Base-by-base conservation (phyloP, 192 early-diverging fungal genomes). In the Mortierella alpina region DNA sequence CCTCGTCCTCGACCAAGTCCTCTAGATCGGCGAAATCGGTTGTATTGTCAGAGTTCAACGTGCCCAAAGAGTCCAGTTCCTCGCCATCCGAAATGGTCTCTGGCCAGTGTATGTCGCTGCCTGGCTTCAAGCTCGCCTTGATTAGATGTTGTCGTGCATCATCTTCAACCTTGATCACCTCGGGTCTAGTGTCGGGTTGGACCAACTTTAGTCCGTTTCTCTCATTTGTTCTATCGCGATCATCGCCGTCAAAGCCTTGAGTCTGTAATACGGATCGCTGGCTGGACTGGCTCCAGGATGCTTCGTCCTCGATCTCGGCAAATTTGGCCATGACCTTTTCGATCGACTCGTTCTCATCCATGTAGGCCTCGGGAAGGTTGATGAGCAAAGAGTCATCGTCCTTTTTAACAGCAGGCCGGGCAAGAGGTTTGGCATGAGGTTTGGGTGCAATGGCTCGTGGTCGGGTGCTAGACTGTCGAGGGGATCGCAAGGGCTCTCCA, bases 341-440 rank as follows among this genome's bases (percentile, higher is more conserved):
- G 45, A 85, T 77, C 7, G 69, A 73, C 75, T 89, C 82, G 10
- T 87, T 82, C 48, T 90, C 89, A 40, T 83, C 66, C 13, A 86
- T 78, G 71, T 88, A 89, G 15, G 80, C 78, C 22, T 73, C 70
- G 39, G 73, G 65, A 60, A 82, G 68, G 14, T 85, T 68, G 58
- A 86, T 47, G 1, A 84, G 42, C 13, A 48, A 66, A 23, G 57
- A 59, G 46, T 49, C 56, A 6, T 72, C 63, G 1, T 72, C 51
- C 6, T 42, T n/a, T 9, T 58, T 59, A 47, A 47, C 4, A 14
- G 42, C 46, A 14, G 17, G 11, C 15, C 46, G 41, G 11, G 66
- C 31, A 31, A 31, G 31, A 31, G 31, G 31, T 31, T 58, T 51
- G 55, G 55, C 4, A 14, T 39, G 45, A 14, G 17, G 11, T 12